A percentile compares a stretch with the other conserved stretches of the same genome.
These are phyloP conservation scores for Phytophthora cryptogea DNA, from an alignment of 352 stramenopile genomes.

Conservation along the genomic window DNA sequence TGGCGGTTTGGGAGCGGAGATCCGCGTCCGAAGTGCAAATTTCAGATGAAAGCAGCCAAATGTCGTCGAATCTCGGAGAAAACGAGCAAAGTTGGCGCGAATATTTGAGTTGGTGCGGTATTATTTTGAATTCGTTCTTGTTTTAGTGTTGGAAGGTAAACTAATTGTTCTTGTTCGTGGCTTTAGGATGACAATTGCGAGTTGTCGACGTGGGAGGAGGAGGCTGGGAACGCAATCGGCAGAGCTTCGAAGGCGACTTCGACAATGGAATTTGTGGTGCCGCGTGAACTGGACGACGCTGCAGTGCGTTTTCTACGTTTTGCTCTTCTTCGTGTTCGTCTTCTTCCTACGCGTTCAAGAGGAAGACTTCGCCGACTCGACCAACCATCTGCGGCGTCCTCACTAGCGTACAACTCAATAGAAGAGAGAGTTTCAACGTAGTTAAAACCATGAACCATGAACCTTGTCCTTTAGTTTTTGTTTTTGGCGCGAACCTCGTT, in stretches of 20 bases:
- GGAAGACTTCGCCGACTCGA: slow-evolving; percentile 50
- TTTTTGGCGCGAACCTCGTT: slow-evolving; percentile 19
- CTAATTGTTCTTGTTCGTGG: slow-evolving; percentile 3
- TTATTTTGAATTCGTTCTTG: background rate
- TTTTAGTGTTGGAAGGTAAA: background rate
- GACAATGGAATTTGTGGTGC: slow-evolving; percentile 58
- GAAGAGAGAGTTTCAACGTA: background rate
- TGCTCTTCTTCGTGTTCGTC: slow-evolving; percentile 63
- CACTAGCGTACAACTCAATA: slow-evolving; percentile 8
- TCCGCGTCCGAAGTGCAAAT: slow-evolving; percentile 17
- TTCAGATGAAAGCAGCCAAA: slow-evolving; percentile 1
- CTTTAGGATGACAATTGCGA: slow-evolving; percentile 10
- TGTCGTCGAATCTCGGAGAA: slow-evolving; percentile 8
- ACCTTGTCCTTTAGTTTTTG: slow-evolving; percentile 1
- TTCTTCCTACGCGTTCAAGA: slow-evolving; percentile 69
- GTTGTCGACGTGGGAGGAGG: slow-evolving; percentile 10
- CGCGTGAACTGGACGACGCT: slow-evolving; percentile 57
- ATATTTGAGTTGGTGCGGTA: background rate
- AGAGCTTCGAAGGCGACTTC: slow-evolving; percentile 11
- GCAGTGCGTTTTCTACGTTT: slow-evolving; percentile 67
- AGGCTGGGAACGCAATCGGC: slow-evolving; percentile 2
- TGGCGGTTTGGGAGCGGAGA: slow-evolving; percentile 8
- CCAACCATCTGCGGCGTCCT: slow-evolving; percentile 18
- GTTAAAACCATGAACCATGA: too few relatives aligned
- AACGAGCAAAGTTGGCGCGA: slow-evolving; percentile 9